Base-by-base conservation (phyloP, 208 protist genomes). In the Leishmania gerbilli region DNA sequence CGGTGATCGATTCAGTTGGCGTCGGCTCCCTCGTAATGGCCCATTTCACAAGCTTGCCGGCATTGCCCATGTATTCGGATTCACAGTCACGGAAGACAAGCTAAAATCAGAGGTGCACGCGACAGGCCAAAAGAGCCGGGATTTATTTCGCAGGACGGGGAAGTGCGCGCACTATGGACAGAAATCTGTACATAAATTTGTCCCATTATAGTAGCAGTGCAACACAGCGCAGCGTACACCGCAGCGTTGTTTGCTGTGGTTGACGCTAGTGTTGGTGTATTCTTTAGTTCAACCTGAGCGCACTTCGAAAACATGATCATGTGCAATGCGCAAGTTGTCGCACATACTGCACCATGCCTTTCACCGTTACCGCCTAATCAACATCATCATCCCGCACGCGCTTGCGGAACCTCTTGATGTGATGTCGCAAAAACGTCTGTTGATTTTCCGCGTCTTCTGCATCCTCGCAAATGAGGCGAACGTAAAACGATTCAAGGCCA, bases 401-500 rank as follows among this genome's bases (percentile, higher is more conserved):
- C 40, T 83, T 83, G 3, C 80, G 74, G 34, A 51, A 27, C 45
- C 56, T 79, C 60, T 83, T 83, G 24, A 76, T n/a, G 58, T 74
- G 49, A 34, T 58, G 37, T 2, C 80, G 80, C 37, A 83, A 37
- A 60, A 69, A 76, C 24, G 6, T 49, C 58, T 60, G 74, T 76
- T 95, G 92, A 21, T 5, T 62, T 17, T 60, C 40, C 21, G 74
- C 53, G 24, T 21, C 55, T 17, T 84, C 72, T 68, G 85, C 83
- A 55, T 92, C 86, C 3, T 83, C 71, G 8, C 93, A 55, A 13
- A 90, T 53, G 15, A 97, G 86, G 3, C 78, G 76, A 11, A 95
- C 85, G 56, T 83, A 79, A 60, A 88, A 81, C 0, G 85, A 88
- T n/a, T n/a, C 1, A 24, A 71, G 42, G 47, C 83, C 92, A 71